A percentile compares a stretch with the other conserved stretches of the same genome.
These are phyloP conservation scores for Mucor plumbeus DNA, from an alignment of 371 early-diverging fungal genomes.

Conservation along the genomic window DNA sequence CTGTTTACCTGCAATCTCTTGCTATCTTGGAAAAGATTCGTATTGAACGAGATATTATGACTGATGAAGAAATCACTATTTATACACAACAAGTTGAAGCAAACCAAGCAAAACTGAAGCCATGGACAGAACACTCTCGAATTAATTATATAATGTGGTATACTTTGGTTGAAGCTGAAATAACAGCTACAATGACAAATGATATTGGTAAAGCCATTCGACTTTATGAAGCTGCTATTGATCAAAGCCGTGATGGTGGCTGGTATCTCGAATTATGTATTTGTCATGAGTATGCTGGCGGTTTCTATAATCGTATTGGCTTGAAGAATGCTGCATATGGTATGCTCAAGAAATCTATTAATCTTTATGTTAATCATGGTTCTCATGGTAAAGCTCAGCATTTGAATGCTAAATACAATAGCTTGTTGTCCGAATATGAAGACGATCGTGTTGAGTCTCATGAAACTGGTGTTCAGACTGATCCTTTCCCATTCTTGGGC, in stretches of 20 bases:
- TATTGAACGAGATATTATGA: constrained; percentile 13
- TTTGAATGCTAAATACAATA: constrained; percentile 29
- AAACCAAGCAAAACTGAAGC: constrained; percentile 35
- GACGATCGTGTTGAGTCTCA: constrained; percentile 37
- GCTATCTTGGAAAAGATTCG: constrained; percentile 42
- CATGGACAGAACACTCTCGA: constrained; percentile 36
- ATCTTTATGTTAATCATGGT: constrained; percentile 36
- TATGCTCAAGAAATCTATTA: constrained; percentile 39
- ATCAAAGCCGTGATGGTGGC: constrained; percentile 36
- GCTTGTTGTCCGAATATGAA: constrained; percentile 30
- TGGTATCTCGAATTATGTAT: constrained; percentile 44
- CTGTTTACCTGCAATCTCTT: constrained; percentile 37
- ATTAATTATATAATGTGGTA: constrained; percentile 44
- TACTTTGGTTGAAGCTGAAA: constrained; percentile 46
- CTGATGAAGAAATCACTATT: constrained; percentile 18
- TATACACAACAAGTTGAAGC: constrained; percentile 25
- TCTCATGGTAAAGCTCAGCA: constrained; percentile 52
- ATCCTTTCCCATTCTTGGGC: constrained; percentile 47
- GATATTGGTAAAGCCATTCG: constrained; percentile 27
- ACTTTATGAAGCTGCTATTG: constrained; percentile 47
- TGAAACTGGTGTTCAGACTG: constrained; percentile 48
- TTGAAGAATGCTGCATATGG: constrained; percentile 45
- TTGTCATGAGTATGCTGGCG: constrained; percentile 46
- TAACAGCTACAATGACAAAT: constrained; percentile 16
- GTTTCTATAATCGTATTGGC: constrained; percentile 40